Evolutionary conservation across 176 grass and related monocot genomes (phyloP).

Genomic region (Carex myosuroides): DNA sequence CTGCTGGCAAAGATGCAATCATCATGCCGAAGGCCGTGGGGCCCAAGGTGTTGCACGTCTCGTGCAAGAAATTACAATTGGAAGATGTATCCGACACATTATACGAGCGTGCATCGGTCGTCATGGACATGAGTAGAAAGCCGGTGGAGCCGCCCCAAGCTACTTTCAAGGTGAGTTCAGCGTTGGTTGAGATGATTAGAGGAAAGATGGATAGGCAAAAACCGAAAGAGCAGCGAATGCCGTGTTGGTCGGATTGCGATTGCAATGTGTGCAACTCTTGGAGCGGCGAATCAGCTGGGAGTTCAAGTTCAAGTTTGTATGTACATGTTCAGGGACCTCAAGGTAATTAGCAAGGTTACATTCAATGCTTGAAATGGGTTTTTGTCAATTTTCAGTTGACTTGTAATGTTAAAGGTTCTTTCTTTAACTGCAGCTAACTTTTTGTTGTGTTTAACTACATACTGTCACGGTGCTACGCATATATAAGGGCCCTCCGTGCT

Average conservation of each 20-base stretch:
- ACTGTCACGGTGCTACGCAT: too few species aligned
- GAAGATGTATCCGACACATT: conserved; percentile 95
- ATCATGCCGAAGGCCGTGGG: conserved; percentile 20
- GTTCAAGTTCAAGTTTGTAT: conserved; percentile 43
- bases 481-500: too few species aligned
- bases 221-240: conserved; percentile 16
- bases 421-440: not conserved
- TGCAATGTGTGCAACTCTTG: conserved; percentile 85
- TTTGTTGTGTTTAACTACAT: not conserved
- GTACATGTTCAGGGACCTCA: conserved; percentile 56
- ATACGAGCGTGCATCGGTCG: conserved; percentile 60
- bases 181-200: conserved; percentile 69
- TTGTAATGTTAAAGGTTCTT: not conserved
- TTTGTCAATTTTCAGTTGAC: not conserved
- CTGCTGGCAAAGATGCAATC: conserved; percentile 17
- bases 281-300: conserved; percentile 25
- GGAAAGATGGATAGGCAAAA: conserved; percentile 52
- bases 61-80: conserved; percentile 64
- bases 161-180: conserved; percentile 48
- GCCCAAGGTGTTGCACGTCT: conserved; percentile 74
- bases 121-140: conserved; percentile 55
- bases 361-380: not conserved
- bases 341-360: conserved; percentile 19
- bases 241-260: conserved; percentile 97
- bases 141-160: conserved; percentile 27